phyloP scores from a whole-genome alignment of 176 grass and related monocot genomes.

The Eremochloa ophiuroides region DNA sequence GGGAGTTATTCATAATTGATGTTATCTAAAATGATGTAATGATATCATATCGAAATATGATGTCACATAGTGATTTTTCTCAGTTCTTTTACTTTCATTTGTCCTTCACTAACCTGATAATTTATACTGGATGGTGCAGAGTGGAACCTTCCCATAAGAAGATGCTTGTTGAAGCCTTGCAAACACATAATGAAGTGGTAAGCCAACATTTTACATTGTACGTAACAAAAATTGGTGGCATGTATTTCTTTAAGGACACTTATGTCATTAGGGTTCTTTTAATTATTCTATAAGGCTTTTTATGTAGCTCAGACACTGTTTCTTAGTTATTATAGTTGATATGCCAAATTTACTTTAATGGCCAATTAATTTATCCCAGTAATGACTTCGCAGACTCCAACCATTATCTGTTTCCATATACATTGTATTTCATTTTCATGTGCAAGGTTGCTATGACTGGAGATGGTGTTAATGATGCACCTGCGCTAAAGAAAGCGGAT shows the following conservation, averaged over 20 bases:
- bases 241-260: background rate
- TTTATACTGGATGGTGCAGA: slow-evolving; percentile 40
- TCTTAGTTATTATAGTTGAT: background rate
- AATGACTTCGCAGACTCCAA: background rate
- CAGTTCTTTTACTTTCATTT: slow-evolving; percentile 24
- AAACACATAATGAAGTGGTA: slow-evolving; percentile 99
- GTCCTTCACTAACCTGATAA: slow-evolving; percentile 20
- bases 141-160: slow-evolving; percentile 99
- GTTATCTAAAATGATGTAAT: background rate
- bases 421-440: background rate
- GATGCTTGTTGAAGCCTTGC: slow-evolving; percentile 96
- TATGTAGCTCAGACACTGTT: background rate
- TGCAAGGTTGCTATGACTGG: slow-evolving; percentile 99
- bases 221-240: background rate
- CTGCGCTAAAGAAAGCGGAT: slow-evolving; percentile 97
- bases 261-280: background rate
- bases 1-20: background rate
- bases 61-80: background rate
- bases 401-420: background rate
- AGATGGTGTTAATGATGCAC: slow-evolving; percentile 99
- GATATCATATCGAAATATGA: background rate
- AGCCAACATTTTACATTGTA: slow-evolving; percentile 9
- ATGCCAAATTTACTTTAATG: slow-evolving; percentile 10
- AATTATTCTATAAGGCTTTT: background rate
- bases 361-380: background rate